phyloP scores from a whole-genome alignment of 2,329 filamentous ascomycete genomes.

The Corinectria fuckeliana region DNA sequence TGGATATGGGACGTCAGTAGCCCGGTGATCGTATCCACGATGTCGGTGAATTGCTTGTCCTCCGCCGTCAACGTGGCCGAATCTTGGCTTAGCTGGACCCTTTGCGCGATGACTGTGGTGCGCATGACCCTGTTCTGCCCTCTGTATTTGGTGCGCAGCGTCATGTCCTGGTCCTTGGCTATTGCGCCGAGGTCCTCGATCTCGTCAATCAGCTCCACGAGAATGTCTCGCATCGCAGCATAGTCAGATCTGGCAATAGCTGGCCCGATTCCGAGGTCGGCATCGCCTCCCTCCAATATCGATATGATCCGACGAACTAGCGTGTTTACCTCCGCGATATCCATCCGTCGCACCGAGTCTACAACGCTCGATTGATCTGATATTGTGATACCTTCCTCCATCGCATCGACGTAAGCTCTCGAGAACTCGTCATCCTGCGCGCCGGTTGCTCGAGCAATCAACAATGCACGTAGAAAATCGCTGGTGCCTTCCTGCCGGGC shows the following conservation, averaged over 20 bases:
- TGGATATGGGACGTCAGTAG: constrained; percentile 37
- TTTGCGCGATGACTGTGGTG: constrained; percentile 81
- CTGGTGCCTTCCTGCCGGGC: constrained; percentile 45
- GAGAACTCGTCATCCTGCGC: constrained; percentile 52
- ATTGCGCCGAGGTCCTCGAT: constrained; percentile 54
- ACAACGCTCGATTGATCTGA: constrained; percentile 62
- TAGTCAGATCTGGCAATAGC: constrained; percentile 43
- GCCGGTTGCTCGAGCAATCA: constrained; percentile 51
- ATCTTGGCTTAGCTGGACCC: constrained; percentile 80
- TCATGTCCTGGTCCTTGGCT: constrained; percentile 52
- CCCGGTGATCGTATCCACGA: constrained; percentile 59
- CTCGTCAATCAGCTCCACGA: constrained; percentile 52
- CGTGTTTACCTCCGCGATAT: constrained; percentile 39
- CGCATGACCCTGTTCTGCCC: constrained; percentile 73
- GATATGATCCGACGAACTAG: constrained; percentile 38
- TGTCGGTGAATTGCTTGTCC: constrained; percentile 72
- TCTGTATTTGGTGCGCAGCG: constrained; percentile 77
- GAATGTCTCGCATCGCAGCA: constrained; percentile 39
- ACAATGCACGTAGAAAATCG: constrained; percentile 57
- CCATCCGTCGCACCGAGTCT: constrained; percentile 64
- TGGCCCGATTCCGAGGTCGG: constrained; percentile 42
- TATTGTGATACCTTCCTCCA: constrained; percentile 61
- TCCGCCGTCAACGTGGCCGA: constrained; percentile 72
- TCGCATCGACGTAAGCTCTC: constrained; percentile 65
- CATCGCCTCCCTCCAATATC: constrained; percentile 46